These are phyloP conservation scores for Thelonectria discophora DNA, from an alignment of 2,329 filamentous ascomycete genomes.

Conservation along the genomic window DNA sequence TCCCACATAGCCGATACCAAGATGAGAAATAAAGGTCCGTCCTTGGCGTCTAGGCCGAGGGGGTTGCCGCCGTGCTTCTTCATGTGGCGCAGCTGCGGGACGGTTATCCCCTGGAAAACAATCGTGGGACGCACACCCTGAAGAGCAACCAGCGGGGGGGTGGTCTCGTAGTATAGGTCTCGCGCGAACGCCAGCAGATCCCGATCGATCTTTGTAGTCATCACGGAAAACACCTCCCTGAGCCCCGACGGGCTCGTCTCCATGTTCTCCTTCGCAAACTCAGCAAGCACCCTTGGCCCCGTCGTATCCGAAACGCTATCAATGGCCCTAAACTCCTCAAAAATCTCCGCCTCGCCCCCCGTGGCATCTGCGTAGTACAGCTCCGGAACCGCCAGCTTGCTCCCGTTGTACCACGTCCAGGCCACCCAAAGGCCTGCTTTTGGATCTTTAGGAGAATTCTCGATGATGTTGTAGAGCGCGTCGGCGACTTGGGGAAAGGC, in stretches of 20 bases:
- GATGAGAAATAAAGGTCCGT: slow-evolving; percentile 38
- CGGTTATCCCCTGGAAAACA: slow-evolving; percentile 53
- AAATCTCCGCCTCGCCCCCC: slow-evolving; percentile 47
- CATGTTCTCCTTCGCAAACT: slow-evolving; percentile 15
- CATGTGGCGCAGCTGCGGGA: slow-evolving; percentile 40
- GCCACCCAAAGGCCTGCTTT: slow-evolving; percentile 23
- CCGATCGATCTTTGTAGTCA: slow-evolving; percentile 23
- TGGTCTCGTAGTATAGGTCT: slow-evolving; percentile 33
- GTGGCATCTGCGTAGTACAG: slow-evolving; percentile 50
- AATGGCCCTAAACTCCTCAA: slow-evolving; percentile 47
- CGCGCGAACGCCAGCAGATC: slow-evolving; percentile 9
- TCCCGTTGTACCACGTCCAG: slow-evolving; percentile 2
- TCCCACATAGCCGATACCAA: slow-evolving; percentile 16
- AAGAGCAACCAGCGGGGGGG: slow-evolving; percentile 33
- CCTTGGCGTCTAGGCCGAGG: slow-evolving; percentile 39
- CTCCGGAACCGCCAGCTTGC: slow-evolving; percentile 32
- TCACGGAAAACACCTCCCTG: slow-evolving; percentile 22
- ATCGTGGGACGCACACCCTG: slow-evolving; percentile 41
- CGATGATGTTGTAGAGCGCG: slow-evolving; percentile 43
- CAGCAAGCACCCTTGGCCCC: neutral
- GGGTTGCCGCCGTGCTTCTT: slow-evolving; percentile 45
- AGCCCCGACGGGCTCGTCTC: slow-evolving; percentile 13
- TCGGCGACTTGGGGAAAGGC: slow-evolving; percentile 42
- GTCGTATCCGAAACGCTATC: slow-evolving; percentile 27
- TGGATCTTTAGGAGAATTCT: slow-evolving; percentile 20